Conservation (phyloP, 2,329 filamentous ascomycete genomes). For the Botryotinia narcissicola region DNA sequence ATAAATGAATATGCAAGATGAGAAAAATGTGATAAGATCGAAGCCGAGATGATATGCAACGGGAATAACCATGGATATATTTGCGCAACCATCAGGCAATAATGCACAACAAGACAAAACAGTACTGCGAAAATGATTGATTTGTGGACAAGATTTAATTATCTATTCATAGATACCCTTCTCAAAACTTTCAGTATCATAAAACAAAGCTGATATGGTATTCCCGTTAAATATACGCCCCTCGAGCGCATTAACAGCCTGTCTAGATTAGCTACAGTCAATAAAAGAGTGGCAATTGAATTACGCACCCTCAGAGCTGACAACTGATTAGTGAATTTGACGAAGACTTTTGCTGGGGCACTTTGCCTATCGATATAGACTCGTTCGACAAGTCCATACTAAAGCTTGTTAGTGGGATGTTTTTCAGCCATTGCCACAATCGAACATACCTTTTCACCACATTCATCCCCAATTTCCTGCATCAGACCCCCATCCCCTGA, state of each 20-base stretch:
- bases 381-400: slow-evolving; percentile 82
- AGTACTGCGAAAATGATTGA: background rate
- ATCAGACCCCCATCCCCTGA: slow-evolving; percentile 63
- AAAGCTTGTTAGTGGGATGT: slow-evolving; percentile 11
- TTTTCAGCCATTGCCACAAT: slow-evolving; percentile 16
- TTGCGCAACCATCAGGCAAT: background rate
- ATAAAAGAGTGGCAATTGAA: slow-evolving; percentile 2
- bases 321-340: slow-evolving; percentile 85
- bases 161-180: slow-evolving; percentile 51
- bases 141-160: background rate
- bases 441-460: slow-evolving; percentile 67
- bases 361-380: slow-evolving; percentile 68
- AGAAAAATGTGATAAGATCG: background rate
- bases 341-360: slow-evolving; percentile 69
- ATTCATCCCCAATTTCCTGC: slow-evolving; percentile 95
- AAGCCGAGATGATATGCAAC: background rate
- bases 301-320: slow-evolving; percentile 75
- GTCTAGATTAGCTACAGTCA: slow-evolving; percentile 27
- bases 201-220: slow-evolving; percentile 77
- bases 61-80: background rate
- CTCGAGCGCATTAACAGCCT: slow-evolving; percentile 88
- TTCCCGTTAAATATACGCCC: slow-evolving; percentile 88
- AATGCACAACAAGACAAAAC: background rate
- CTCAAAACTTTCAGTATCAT: slow-evolving; percentile 79
- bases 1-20: background rate